These are phyloP conservation scores for Urochloa ruziziensis DNA, from an alignment of 176 grass and related monocot genomes.

Conservation along the genomic window DNA sequence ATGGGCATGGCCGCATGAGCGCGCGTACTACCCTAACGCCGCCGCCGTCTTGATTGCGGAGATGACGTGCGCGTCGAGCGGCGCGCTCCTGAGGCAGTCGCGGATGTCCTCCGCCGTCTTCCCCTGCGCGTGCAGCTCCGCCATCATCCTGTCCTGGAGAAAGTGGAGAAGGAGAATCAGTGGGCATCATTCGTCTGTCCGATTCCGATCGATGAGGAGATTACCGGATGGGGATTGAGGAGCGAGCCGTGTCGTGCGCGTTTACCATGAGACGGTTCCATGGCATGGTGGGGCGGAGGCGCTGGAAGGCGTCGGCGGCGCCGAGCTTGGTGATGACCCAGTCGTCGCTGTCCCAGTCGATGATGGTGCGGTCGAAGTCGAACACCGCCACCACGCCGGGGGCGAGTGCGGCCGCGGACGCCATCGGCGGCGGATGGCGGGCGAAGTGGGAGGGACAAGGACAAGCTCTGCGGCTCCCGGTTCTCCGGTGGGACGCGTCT, in stretches of 20 bases:
- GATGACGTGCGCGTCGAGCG: conserved; percentile 49
- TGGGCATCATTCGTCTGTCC: background rate
- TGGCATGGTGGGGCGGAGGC: conserved; percentile 55
- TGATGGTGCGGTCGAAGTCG: conserved; percentile 89
- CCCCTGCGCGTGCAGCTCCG: conserved; percentile 64
- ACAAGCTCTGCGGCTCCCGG: background rate
- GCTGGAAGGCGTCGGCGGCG: conserved; percentile 50
- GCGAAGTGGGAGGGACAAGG: background rate
- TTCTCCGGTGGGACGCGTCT: background rate
- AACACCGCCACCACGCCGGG: conserved; percentile 54
- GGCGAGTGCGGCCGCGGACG: background rate
- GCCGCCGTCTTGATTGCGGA: conserved; percentile 59
- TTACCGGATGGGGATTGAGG: background rate
- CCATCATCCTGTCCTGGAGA: conserved; percentile 78
- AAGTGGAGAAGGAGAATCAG: background rate
- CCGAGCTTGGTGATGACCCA: conserved; percentile 75
- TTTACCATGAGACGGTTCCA: conserved; percentile 81
- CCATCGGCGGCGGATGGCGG: conserved; percentile 17
- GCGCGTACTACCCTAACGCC: conserved; percentile 54
- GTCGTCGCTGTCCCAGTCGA: conserved; percentile 86
- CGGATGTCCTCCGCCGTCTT: conserved; percentile 61
- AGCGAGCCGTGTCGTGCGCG: background rate
- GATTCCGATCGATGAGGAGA: background rate
- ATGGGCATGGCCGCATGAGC: background rate
- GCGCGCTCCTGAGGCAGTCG: conserved; percentile 54